Base-by-base conservation (phyloP, 306 rosid genomes). In the Medicago ruthenica region DNA sequence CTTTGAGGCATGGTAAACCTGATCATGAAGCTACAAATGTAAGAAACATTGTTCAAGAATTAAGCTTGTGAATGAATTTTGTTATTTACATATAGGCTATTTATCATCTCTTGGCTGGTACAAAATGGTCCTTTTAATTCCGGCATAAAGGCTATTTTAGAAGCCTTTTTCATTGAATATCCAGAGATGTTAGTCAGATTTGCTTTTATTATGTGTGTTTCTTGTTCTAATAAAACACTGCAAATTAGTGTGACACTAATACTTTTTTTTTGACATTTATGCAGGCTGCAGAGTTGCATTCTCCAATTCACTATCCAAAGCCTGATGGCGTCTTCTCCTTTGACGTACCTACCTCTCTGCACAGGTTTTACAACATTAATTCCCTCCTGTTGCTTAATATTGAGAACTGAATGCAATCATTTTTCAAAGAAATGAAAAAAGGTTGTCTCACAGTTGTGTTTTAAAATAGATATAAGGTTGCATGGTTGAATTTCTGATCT, bases 1-100 rank as follows among this genome's bases (percentile, higher is more conserved):
- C 93, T 5, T 82, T 92, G 87, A 95, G 85, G 88, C 98, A 95
- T 83, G 97, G 97, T 68, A 90, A 85, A 84, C 96, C 98, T 51
- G 98, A 95, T 86, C 95, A 92, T 79, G 83, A 92, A 81, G 89
- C 96, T 67, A 92, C 96, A 79, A 50, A 86, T 80, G 98, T 92
- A 72, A 88, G 98, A 76, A 70, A 50, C 75, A 60, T 45, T 80
- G 17, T 80, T 59, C 67, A 18, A 63, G 63, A 76, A 81, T 76
- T 20, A 60, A 66, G 55, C 47, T 8, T 42, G 45, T 81, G 48
- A 59, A 14, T 71, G 71, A 61, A 61, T 34, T 20, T 6, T 75
- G 51, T 69, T 39, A 16, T 44, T 18, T 73, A 9, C 48, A 6
- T 71, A 1, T 6, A 67, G 53, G 41, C 36, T 7, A 11, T 34